These are phyloP conservation scores for Microbotryomycetes sp. DNA, from an alignment of 1,284 basidiomycete species.

Conservation along the genomic window DNA sequence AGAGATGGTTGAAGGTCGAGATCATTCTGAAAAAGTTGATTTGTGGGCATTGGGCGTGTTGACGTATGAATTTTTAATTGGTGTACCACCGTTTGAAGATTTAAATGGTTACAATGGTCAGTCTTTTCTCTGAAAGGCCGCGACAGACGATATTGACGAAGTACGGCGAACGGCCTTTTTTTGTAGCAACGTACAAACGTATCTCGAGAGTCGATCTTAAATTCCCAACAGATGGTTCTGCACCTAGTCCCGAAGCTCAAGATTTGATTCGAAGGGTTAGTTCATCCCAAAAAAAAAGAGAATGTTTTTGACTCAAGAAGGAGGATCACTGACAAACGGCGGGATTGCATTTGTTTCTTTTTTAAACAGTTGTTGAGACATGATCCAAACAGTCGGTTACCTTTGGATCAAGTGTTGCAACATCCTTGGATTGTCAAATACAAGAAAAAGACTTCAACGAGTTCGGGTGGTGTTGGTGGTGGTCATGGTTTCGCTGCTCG, in stretches of 20 bases:
- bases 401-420: constrained; percentile 68
- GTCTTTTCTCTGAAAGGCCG: constrained; percentile 8
- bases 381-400: constrained; percentile 72
- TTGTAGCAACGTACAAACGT: constrained; percentile 72
- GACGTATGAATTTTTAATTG: constrained; percentile 89
- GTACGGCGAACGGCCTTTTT: too few species aligned
- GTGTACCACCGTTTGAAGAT: constrained; percentile 91
- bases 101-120: constrained; percentile 64
- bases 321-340: too few species aligned
- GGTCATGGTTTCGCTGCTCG: neutral
- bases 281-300: too few species aligned
- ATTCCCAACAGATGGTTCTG: constrained; percentile 58
- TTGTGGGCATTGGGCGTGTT: constrained; percentile 96
- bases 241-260: constrained; percentile 52
- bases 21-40: constrained; percentile 84
- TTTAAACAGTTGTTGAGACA: constrained; percentile 71
- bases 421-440: constrained; percentile 94
- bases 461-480: neutral
- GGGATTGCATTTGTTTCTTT: neutral
- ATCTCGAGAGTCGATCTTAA: constrained; percentile 76
- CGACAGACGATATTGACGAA: neutral
- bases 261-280: constrained; percentile 60
- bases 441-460: constrained; percentile 33
- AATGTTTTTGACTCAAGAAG: too few species aligned
- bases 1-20: constrained; percentile 91